Evolutionary conservation across 106 monocot species (phyloP).

Genomic region (Gastrodia elata): DNA sequence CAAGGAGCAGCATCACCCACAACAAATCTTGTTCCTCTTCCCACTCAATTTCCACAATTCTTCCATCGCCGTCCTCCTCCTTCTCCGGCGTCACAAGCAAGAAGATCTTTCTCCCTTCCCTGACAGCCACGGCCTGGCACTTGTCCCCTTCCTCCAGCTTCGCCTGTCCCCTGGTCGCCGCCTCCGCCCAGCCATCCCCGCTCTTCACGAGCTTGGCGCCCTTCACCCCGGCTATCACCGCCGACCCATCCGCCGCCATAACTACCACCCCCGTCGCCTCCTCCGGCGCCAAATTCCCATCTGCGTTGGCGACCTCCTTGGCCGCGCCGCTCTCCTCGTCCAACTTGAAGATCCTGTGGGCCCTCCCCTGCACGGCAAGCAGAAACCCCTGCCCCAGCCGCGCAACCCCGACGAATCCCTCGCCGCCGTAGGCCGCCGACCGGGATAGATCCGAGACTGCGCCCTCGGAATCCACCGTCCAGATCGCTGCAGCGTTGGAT

Average conservation of each 20-base stretch:
- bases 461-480: slow-evolving; percentile 31
- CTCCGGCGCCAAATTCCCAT: background rate
- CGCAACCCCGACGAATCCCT: slow-evolving; percentile 28
- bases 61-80: slow-evolving; percentile 2
- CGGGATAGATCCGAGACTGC: slow-evolving; percentile 23
- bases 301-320: slow-evolving; percentile 22
- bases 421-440: slow-evolving; percentile 19
- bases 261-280: slow-evolving; percentile 17
- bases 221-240: slow-evolving; percentile 22
- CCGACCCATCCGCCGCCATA: slow-evolving; percentile 33
- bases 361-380: slow-evolving; percentile 30
- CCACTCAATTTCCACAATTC: slow-evolving; percentile 72
- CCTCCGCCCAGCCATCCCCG: slow-evolving; percentile 41
- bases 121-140: slow-evolving; percentile 24
- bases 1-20: slow-evolving; percentile 45
- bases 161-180: slow-evolving; percentile 30
- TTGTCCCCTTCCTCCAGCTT: slow-evolving; percentile 20
- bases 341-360: slow-evolving; percentile 44
- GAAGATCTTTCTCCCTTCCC: slow-evolving; percentile 40
- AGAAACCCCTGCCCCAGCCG: slow-evolving; percentile 49
- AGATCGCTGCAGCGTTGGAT: slow-evolving; percentile 21
- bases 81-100: slow-evolving; percentile 22
- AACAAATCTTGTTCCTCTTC: slow-evolving; percentile 68
- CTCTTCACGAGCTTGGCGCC: slow-evolving; percentile 25
- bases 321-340: slow-evolving; percentile 42